phyloP scores from a whole-genome alignment of 73 alveolate species.

The Tetrahymena malaccensis region DNA sequence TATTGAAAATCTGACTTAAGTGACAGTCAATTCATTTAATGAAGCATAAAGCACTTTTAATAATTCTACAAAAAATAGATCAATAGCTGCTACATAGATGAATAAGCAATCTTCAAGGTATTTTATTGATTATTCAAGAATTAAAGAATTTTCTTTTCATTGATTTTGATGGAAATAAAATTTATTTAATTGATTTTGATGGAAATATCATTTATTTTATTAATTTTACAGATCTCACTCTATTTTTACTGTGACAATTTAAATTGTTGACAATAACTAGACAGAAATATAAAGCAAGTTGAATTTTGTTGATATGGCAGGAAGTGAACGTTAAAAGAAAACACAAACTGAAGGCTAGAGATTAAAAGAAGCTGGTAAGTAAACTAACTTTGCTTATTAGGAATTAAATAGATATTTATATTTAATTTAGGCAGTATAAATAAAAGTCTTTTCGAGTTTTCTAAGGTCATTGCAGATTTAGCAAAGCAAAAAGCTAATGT shows the following conservation, averaged over 20 bases:
- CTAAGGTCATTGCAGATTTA: not conserved
- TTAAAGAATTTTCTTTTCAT: too few species aligned
- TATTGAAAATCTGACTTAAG: not conserved
- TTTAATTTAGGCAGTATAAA: not conserved
- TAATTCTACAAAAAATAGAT: not conserved
- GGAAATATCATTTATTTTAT: not conserved
- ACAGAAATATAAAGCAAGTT: not conserved
- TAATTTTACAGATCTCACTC: not conserved
- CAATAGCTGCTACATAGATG: not conserved
- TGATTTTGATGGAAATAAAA: too few species aligned
- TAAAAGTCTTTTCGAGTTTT: not conserved
- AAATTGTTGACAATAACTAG: not conserved
- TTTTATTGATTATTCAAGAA: not conserved
- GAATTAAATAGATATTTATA: not conserved
- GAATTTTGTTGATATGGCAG: not conserved
- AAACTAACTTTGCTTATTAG: not conserved
- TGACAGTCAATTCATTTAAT: not conserved
- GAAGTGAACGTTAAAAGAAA: not conserved
- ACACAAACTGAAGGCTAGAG: not conserved
- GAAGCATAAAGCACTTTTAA: not conserved
- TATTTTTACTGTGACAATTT: not conserved
- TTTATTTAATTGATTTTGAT: not conserved
- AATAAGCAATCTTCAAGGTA: not conserved
- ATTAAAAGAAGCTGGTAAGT: not conserved
- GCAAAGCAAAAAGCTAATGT: not conserved